Evolutionary conservation across 1,139 yeast species (phyloP).

Genomic region (Debaryomyces udenii): DNA sequence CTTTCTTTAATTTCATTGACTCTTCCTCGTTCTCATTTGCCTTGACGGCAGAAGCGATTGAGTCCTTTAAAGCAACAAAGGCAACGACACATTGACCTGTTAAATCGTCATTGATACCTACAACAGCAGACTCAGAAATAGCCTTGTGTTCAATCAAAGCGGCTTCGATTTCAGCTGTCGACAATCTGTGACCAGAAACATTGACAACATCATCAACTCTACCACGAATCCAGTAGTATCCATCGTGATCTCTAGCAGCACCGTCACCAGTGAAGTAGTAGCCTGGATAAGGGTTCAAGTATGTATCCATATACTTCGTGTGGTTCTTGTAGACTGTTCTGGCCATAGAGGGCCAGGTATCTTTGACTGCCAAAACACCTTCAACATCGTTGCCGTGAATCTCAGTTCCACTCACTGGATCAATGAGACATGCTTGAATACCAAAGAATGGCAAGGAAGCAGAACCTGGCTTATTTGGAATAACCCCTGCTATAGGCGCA

Average conservation of each 20-base stretch:
- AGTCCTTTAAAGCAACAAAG: slow-evolving; percentile 81
- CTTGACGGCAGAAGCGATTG: slow-evolving; percentile 39
- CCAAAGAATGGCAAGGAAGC: slow-evolving; percentile 98
- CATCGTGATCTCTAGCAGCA: slow-evolving; percentile 96
- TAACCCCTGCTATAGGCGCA: slow-evolving; percentile 92
- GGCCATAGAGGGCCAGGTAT: slow-evolving; percentile 98
- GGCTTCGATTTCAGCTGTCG: slow-evolving; percentile 97
- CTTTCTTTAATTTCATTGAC: slow-evolving; percentile 70
- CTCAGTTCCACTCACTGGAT: slow-evolving; percentile 87
- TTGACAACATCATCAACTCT: slow-evolving; percentile 98
- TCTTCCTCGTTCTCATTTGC: slow-evolving; percentile 53
- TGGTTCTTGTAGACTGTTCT: slow-evolving; percentile 95
- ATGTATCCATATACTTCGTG: slow-evolving; percentile 87
- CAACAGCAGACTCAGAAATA: slow-evolving; percentile 93
- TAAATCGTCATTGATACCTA: slow-evolving; percentile 90
- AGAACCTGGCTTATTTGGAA: slow-evolving; percentile 96
- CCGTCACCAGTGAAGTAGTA: slow-evolving; percentile 98
- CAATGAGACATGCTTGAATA: slow-evolving; percentile 84
- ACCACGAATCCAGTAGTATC: slow-evolving; percentile 97
- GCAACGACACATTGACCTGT: slow-evolving; percentile 98
- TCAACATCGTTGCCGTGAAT: slow-evolving; percentile 88
- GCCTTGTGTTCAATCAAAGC: slow-evolving; percentile 78
- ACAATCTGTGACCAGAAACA: slow-evolving; percentile 95
- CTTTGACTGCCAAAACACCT: slow-evolving; percentile 89
- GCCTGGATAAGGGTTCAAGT: slow-evolving; percentile 94